Evolutionary conservation across 805 yeast species (phyloP).

Genomic region (Candida patagonica): DNA sequence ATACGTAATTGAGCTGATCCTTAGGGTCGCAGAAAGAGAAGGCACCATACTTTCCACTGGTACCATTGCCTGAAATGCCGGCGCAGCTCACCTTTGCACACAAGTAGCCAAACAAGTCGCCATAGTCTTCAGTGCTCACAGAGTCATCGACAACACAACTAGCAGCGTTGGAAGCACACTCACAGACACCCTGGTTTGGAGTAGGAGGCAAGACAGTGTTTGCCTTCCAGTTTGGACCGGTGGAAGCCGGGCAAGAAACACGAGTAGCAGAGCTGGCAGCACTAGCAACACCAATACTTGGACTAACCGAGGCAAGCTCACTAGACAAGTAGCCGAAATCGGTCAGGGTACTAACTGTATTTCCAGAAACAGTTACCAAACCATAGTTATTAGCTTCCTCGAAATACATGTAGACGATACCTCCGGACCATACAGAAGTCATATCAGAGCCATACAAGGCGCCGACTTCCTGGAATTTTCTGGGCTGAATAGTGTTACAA

Average conservation of each 20-base stretch:
- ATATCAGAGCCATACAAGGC: conserved; percentile 57
- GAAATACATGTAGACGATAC: conserved; percentile 86
- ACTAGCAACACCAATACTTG: conserved; percentile 37
- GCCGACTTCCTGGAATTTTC: conserved; percentile 67
- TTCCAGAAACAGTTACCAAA: conserved; percentile 48
- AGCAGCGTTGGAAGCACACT: conserved; percentile 46
- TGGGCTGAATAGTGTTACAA: conserved; percentile 65
- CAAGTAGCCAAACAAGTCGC: conserved; percentile 45
- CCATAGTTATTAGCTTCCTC: conserved; percentile 81
- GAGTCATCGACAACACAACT: conserved; percentile 49
- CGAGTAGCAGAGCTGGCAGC: conserved; percentile 31
- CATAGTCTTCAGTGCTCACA: conserved; percentile 48
- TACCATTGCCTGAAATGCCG: conserved; percentile 53
- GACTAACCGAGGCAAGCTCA: conserved; percentile 44
- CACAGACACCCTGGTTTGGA: conserved; percentile 58
- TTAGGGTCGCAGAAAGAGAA: conserved; percentile 62
- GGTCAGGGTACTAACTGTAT: conserved; percentile 44
- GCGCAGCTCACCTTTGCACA: conserved; percentile 54
- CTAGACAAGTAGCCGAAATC: conserved; percentile 53
- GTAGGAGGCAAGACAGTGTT: conserved; percentile 65
- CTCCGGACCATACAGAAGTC: conserved; percentile 93
- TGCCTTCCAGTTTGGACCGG: conserved; percentile 52
- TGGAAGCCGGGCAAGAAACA: conserved; percentile 42
- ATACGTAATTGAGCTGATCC: conserved; percentile 57
- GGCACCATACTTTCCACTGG: conserved; percentile 61